Conservation (phyloP, 805 yeast species). For the Phaffomyces thermotolerans region DNA sequence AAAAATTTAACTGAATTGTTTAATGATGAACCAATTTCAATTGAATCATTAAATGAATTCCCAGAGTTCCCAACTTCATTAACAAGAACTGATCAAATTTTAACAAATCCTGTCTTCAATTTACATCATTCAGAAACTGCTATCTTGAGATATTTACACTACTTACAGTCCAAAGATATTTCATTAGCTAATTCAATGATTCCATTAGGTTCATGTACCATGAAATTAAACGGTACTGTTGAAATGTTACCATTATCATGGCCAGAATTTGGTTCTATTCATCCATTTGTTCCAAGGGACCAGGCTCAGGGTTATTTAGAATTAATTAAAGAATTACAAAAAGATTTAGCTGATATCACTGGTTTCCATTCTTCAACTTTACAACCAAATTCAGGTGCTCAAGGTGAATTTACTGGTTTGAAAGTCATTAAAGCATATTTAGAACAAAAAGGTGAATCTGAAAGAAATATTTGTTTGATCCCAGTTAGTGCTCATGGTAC, state of each 20-base stretch:
- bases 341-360: constrained; percentile 83
- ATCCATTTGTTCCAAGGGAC: constrained; percentile 85
- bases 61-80: constrained; percentile 45
- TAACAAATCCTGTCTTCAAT: constrained; percentile 75
- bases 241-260: constrained; percentile 92
- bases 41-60: constrained; percentile 26
- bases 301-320: constrained; percentile 87
- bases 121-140: constrained; percentile 90
- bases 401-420: constrained; percentile 94
- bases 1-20: constrained; percentile 51
- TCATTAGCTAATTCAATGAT: constrained; percentile 96
- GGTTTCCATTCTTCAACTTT: constrained; percentile 87
- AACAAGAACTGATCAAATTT: constrained; percentile 49
- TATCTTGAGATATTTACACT: constrained; percentile 83
- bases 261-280: constrained; percentile 85
- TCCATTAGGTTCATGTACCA: constrained; percentile 95
- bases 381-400: constrained; percentile 98
- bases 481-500: constrained; percentile 99
- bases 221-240: constrained; percentile 94
- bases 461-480: constrained; percentile 82
- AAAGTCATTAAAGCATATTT: constrained; percentile 78
- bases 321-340: constrained; percentile 67
- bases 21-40: constrained; percentile 31
- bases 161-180: constrained; percentile 78
- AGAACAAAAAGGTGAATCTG: constrained; percentile 57